These are phyloP conservation scores for Pulicaria dysenterica DNA, from an alignment of 129 eudicot genomes.

Conservation along the genomic window DNA sequence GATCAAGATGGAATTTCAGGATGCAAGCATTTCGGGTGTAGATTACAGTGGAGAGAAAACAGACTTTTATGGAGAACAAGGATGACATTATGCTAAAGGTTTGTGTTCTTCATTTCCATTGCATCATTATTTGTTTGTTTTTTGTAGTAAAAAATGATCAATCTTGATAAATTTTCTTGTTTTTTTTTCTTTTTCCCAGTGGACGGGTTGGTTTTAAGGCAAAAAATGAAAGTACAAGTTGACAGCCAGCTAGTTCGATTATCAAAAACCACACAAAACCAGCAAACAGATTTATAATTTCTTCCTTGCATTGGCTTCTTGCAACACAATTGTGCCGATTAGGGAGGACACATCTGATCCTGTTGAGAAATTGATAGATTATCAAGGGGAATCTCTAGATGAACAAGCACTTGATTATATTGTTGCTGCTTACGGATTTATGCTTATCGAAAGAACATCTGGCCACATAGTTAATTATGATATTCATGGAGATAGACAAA, in stretches of 20 bases:
- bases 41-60: slow-evolving; percentile 56
- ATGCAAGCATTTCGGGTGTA: slow-evolving; percentile 82
- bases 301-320: slow-evolving; percentile 90
- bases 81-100: slow-evolving; percentile 65
- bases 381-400: slow-evolving; percentile 95
- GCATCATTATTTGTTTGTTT: not conserved
- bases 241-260: slow-evolving; percentile 59
- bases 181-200: slow-evolving; percentile 46
- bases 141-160: slow-evolving; percentile 9
- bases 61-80: slow-evolving; percentile 46
- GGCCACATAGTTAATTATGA: slow-evolving; percentile 92
- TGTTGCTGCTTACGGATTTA: slow-evolving; percentile 89
- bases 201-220: slow-evolving; percentile 66
- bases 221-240: slow-evolving; percentile 73
- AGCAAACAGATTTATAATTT: slow-evolving; percentile 58
- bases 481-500: slow-evolving; percentile 83
- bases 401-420: slow-evolving; percentile 95
- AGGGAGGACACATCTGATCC: slow-evolving; percentile 57
- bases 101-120: not conserved
- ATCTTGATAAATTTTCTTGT: not conserved
- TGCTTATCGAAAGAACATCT: slow-evolving; percentile 86
- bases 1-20: slow-evolving; percentile 96
- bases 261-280: slow-evolving; percentile 42
- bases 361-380: slow-evolving; percentile 62
- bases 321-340: slow-evolving; percentile 94